Base-by-base conservation (phyloP, 208 protist genomes). In the Wallacemonas sp. region DNA sequence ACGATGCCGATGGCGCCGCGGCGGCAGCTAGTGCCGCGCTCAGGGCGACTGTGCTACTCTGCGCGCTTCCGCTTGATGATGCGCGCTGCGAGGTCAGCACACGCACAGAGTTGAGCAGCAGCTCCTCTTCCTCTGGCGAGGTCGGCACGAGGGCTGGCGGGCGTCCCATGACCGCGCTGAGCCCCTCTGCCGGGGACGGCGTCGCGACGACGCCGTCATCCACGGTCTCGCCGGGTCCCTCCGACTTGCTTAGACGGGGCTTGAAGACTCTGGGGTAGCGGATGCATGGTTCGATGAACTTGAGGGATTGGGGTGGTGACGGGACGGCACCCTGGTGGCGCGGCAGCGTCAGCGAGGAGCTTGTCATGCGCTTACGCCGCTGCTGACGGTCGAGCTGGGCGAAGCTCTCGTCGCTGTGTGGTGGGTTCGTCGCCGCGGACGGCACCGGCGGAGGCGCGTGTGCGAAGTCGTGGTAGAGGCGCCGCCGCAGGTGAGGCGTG, bases 371-470 rank as follows among this genome's bases (percentile, higher is more conserved):
- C 37, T 37, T 44, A 52, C 68, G 45, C 58, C 57, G 24, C 32
- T 54, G 24, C 59, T 67, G 36, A 5, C n/a, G 41, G 50, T 66
- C n/a, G 38, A 59, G 37, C 65, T 64, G 46, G 33, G 64, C 19
- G 50, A 63, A 2, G 52, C 66, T 39, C 30, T 57, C 50, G 4
- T 15, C n/a, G n/a, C 6, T 6, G 24, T n/a, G n/a, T 26, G 45
- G 6, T 5, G 45, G 4, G 8, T 6, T 3, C 8, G 27, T 21
- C 12, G 46, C 3, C 9, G 46, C 8, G 33, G 12, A 27, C 99
- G 70, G n/a, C n/a, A n/a, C 1, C 99, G 53, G 12, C 36, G 26
- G 67, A 97, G 93, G 71, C 99, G 97, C 21, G 79, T 57, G 50
- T 4, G 50, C 50, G 30, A 26, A 37, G 29, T 32, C 50, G 50